Evolutionary conservation across 306 rosid genomes (phyloP), one percentile per base, ranked within the genome.

Genomic region (Trifolium pratense): DNA sequence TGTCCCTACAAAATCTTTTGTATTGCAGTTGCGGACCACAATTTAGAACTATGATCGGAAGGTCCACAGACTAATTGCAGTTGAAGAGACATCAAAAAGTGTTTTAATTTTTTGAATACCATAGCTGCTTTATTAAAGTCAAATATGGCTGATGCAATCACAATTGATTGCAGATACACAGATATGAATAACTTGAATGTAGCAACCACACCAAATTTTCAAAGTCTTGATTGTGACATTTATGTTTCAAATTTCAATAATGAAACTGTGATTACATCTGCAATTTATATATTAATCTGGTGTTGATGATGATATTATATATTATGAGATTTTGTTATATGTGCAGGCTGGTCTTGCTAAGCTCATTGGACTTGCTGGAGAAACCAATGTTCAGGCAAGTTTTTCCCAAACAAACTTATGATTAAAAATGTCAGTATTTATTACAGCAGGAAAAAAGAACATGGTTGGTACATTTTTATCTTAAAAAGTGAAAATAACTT

Each of bases 341-440:
- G 67, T 60, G 81, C 89, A 94, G 98, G 99, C 97, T 31, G 99
- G 99, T 71, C 88, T 94, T 70, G 97, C 99, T 13, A 94, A 94
- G 77, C 97, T 94, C 61, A 91, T 94, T 75, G 99, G 99, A 77
- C 96, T 91, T 75, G 99, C 99, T 42, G 99, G 99, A 74, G 99
- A 91, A 84, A 93, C 98, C 70, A 93, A 93, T 80, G 86, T 93
- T 55, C 98, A 93, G 98, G 98, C 51, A 83, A 85, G 90, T 53
- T 39, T 34, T 55, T 75, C 49, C 17, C 12, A 48, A 20, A 45
- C 40, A 36, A 48, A 15, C 32, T 14, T 5, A 4, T 34, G 40
- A 43, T 14, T 7, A 58, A 15, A 26, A 2, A 26, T 58, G 17
- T 58, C 11, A 7, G 12, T 60, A 60, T 60, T 31, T 60, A 31